Evolutionary conservation across 768 basidiomycete genomes (phyloP).

Genomic region (Tremella yokohamensis): DNA sequence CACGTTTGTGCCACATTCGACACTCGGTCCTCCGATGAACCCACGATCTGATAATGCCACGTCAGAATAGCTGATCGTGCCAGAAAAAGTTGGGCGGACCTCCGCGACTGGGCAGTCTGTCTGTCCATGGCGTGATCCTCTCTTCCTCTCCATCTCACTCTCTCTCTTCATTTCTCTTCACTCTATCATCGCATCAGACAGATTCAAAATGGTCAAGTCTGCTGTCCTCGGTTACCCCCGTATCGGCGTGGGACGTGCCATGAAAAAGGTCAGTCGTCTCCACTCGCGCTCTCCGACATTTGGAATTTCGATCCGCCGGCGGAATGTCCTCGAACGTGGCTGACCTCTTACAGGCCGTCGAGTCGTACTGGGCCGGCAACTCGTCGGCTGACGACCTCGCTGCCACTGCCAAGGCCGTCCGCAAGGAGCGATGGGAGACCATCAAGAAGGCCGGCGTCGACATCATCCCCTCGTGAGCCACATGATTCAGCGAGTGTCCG

Average conservation of each 20-base stretch:
- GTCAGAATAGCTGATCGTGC: no score
- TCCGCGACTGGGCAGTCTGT: no score
- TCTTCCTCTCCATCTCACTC: neutral
- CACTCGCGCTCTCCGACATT: neutral
- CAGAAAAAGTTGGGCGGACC: no score
- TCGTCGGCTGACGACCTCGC: constrained; percentile 79
- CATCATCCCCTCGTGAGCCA: constrained; percentile 76
- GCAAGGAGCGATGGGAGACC: constrained; percentile 79
- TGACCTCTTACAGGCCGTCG: constrained; percentile 65
- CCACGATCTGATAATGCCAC: neutral
- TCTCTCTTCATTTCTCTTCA: neutral
- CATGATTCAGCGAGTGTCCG: neutral
- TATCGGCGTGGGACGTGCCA: constrained; percentile 61
- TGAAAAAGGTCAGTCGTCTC: constrained; percentile 32
- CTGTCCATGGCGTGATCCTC: neutral
- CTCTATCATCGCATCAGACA: constrained; percentile 1
- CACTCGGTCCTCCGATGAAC: neutral
- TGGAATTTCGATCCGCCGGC: neutral
- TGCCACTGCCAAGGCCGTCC: constrained; percentile 79
- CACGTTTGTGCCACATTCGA: no score
- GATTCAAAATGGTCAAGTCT: constrained; percentile 63
- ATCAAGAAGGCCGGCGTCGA: constrained; percentile 84
- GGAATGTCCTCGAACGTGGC: constrained; percentile 4
- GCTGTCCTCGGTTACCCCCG: constrained; percentile 90
- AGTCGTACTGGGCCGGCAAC: constrained; percentile 97